Evolutionary conservation across 1,139 yeast genomes (phyloP).

Genomic region (Blastobotrys arbuscula): DNA sequence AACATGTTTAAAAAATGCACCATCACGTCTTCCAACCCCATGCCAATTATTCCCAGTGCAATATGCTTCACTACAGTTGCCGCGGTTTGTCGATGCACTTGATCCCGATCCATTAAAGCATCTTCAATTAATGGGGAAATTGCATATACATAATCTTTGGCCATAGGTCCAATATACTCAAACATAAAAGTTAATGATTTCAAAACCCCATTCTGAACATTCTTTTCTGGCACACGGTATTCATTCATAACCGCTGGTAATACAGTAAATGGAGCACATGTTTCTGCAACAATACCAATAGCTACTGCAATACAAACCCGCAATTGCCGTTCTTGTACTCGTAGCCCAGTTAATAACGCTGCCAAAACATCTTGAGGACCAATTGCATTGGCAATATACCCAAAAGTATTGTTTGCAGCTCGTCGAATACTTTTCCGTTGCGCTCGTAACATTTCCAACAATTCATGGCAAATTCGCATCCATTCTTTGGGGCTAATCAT

Average conservation of each 20-base stretch:
- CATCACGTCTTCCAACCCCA: slow-evolving; percentile 69
- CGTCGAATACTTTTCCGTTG: slow-evolving; percentile 72
- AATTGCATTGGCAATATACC: slow-evolving; percentile 82
- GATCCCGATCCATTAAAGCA: slow-evolving; percentile 86
- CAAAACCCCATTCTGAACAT: slow-evolving; percentile 92
- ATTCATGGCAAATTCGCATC: slow-evolving; percentile 94
- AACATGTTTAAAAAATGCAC: slow-evolving; percentile 69
- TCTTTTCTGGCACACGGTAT: slow-evolving; percentile 84
- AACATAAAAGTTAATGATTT: slow-evolving; percentile 91
- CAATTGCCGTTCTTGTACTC: slow-evolving; percentile 92
- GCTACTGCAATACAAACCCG: slow-evolving; percentile 99
- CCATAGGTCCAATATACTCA: slow-evolving; percentile 82
- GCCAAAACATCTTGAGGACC: slow-evolving; percentile 96
- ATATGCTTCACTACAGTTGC: slow-evolving; percentile 81
- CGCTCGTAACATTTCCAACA: slow-evolving; percentile 83
- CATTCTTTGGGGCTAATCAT: slow-evolving; percentile 89
- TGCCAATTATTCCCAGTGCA: slow-evolving; percentile 73
- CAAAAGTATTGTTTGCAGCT: slow-evolving; percentile 89
- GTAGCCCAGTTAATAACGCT: slow-evolving; percentile 72
- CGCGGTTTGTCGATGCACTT: slow-evolving; percentile 93
- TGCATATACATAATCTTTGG: slow-evolving; percentile 78
- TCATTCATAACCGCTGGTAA: slow-evolving; percentile 97
- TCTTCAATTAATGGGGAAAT: slow-evolving; percentile 79
- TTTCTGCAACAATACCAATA: slow-evolving; percentile 92
- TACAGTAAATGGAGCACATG: slow-evolving; percentile 90